phyloP scores from a whole-genome alignment of 352 stramenopile species.

The Aphanomyces astaci region DNA sequence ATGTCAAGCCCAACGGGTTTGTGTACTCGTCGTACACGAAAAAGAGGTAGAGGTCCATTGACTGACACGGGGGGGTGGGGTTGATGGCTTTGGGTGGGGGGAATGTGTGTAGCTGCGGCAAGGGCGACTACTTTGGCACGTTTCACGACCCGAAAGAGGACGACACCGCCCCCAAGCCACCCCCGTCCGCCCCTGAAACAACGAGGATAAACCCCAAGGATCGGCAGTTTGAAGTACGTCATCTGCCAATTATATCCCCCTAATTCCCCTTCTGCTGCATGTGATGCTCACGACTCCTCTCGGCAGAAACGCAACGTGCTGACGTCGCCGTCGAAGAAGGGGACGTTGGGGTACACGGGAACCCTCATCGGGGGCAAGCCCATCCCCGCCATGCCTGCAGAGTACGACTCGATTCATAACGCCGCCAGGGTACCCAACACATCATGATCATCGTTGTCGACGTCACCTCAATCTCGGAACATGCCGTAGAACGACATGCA shows the following conservation, averaged over 20 bases:
- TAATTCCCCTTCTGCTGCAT: not conserved
- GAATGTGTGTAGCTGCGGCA: conserved; percentile 41
- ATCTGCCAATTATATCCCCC: no score
- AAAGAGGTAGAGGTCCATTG: conserved; percentile 41
- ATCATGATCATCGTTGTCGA: not conserved
- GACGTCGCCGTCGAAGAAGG: conserved; percentile 49
- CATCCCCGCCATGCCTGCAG: conserved; percentile 39
- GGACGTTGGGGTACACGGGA: conserved; percentile 63
- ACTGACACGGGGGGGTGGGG: no score
- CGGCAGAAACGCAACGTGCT: conserved; percentile 60
- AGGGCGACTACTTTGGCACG: conserved; percentile 64
- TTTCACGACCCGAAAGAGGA: conserved; percentile 56
- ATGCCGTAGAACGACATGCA: conserved; percentile 30
- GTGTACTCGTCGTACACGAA: conserved; percentile 50
- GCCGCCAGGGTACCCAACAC: not conserved
- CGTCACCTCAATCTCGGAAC: conserved; percentile 16
- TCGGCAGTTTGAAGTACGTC: conserved; percentile 39
- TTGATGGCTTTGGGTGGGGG: no score
- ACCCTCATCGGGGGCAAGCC: conserved; percentile 53
- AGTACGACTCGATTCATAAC: conserved; percentile 48
- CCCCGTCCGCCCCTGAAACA: conserved; percentile 15
- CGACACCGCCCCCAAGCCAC: conserved; percentile 60
- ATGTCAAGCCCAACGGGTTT: conserved; percentile 63
- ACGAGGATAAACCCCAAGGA: conserved; percentile 43
- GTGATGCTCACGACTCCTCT: not conserved